Base-by-base conservation (phyloP, 192 early-diverging fungal genomes). In the Nowakowskiella sp. region DNA sequence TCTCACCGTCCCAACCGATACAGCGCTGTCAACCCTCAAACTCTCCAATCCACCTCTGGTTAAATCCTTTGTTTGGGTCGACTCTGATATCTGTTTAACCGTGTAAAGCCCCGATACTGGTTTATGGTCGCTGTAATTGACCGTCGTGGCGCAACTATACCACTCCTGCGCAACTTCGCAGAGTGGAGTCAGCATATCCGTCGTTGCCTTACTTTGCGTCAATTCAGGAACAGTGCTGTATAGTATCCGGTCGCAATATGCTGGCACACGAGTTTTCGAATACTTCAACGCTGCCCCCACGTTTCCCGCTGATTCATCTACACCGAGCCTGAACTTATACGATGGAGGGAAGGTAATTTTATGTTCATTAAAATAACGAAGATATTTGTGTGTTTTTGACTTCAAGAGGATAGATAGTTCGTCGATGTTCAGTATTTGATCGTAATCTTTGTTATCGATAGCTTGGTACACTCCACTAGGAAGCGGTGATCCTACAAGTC, bases 231-330 rank as follows among this genome's bases (percentile, higher is more conserved):
- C n/a, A n/a, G n/a, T n/a, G n/a, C n/a, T n/a, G 53, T 51, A 61
- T 47, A 70, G 29, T 29, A 70, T 65, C 9, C 67, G 48, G 47
- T 70, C 67, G 27, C 62, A 66, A 51, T 62, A 70, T 9, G 67
- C 62, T n/a, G 67, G 67, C 7, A 65, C 13, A 9, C 67, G 55
- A 13, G 36, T 70, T 1, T 7, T 24, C 8, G 62, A 24, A 47
- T 47, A 66, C 4, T 24, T 5, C 6, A 39, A 4, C 7, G 51
- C 16, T 13, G 13, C 51, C 47, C 47, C n/a, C 33, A 13, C 47
- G 16, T 13, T 47, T 10, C 5, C 26, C 0, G 16, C 13, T 55
- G 7, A 6, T 42, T 42, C 29, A 28, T 4, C 1, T 24, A 29
- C 6, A 19, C 3, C 42, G 46, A 53, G 29, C 6, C 58, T 51